These are phyloP conservation scores for Veloboletus limbatus DNA, from an alignment of 1,284 basidiomycete genomes.

Conservation along the genomic window DNA sequence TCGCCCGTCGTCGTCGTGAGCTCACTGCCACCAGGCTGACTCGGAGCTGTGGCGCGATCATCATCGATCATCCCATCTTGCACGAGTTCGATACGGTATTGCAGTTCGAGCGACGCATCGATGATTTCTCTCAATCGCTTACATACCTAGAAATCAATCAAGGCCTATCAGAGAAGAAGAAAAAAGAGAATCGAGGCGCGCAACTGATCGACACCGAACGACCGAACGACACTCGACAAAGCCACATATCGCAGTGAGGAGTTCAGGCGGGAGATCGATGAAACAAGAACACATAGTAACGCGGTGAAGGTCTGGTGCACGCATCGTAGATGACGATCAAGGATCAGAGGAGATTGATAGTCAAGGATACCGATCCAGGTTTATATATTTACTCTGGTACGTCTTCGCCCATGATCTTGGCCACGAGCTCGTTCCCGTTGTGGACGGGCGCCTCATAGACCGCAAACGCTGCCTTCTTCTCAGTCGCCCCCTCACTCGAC, in stretches of 20 bases:
- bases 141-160: too few species aligned
- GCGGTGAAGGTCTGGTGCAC: not conserved
- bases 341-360: too few species aligned
- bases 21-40: too few species aligned
- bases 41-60: too few species aligned
- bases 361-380: too few species aligned
- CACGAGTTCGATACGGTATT: conserved; percentile 49
- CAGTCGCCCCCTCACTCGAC: conserved; percentile 42
- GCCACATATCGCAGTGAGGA: conserved; percentile 15
- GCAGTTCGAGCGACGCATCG: conserved; percentile 39
- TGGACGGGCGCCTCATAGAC: conserved; percentile 76
- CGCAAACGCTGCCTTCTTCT: conserved; percentile 69
- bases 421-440: conserved; percentile 70
- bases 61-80: conserved; percentile 45
- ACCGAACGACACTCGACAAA: conserved; percentile 10
- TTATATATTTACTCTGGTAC: conserved; percentile 19
- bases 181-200: conserved; percentile 18
- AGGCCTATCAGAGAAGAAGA: too few species aligned
- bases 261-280: conserved; percentile 19
- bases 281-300: not conserved
- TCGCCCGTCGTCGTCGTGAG: conserved; percentile 38
- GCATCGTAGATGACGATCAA: conserved; percentile 6
- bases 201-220: conserved; percentile 33
- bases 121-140: conserved; percentile 35
- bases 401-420: conserved; percentile 64